Base-by-base conservation (phyloP, 306 rosid genomes). In the Quercus dentata region DNA sequence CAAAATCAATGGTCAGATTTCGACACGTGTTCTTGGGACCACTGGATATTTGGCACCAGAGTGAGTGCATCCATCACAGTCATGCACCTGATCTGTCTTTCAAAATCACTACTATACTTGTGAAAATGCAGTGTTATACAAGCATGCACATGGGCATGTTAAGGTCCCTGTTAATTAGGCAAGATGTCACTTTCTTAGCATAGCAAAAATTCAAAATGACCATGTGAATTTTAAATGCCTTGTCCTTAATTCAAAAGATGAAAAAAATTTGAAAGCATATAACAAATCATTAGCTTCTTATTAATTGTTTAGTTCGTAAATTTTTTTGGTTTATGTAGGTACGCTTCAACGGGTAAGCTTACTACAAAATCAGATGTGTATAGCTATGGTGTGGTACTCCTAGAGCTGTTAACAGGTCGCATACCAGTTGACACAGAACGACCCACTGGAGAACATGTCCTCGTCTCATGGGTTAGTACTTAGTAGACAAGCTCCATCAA, bases 1-100 rank as follows among this genome's bases (percentile, higher is more conserved):
- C 79, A 96, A 90, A 81, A 90, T 85, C 86, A 89, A 96, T 31
- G 93, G 97, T 54, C 99, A 88, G 79, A 89, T 91, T 76, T 96
- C 94, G 15, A 96, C 99, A 19, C 87, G 92, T 71, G 92, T 93
- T 73, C 79, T 89, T 41, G 97, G 97, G 96, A 91, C 97, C 94
- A 93, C 98, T 3, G 99, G 97, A 85, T 96, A 93, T 84, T 73
- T 91, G 51, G 99, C 99, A 72, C 99, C 99, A 85, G 99, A 96
- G 99, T 96, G 88, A 93, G 98, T 90, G 54, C 82, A 63, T 71
- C 31, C 61, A 70, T 69, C 55, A 68, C 52, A 65, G 77, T 77
- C 65, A 76, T 74, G 54, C 77, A 63, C 73, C 77, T 12, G 17
- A 49, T 49, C 73, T 74, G 30, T 76, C 52, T 68, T 78, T 75